Evolutionary conservation across 192 early-diverging fungal species (phyloP), one percentile per base, ranked within the genome.

Genomic region (Podila verticillata): DNA sequence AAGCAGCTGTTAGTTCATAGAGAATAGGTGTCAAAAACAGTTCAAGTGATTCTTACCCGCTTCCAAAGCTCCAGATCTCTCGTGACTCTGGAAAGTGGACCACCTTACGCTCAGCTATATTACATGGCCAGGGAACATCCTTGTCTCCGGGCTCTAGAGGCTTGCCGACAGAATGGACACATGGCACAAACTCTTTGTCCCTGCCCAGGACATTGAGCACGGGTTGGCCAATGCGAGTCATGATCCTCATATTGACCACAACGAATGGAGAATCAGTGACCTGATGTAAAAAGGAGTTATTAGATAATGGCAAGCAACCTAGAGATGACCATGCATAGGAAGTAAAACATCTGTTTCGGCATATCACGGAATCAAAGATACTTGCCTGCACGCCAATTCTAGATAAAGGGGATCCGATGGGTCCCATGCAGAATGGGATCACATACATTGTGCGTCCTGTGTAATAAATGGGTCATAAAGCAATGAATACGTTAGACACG

Each of bases 1-100:
- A 12, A 39, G 36, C 2, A 39, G 36, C 2, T 39, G 36, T 44
- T 44, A 44, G 15, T 44, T n/a, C n/a, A 44, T 17, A 54, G 5
- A 54, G 22, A 1, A 17, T 26, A n/a, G 2, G 4, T 48, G 5
- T 54, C n/a, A 29, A 5, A 0, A 57, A 64, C 26, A 28, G 6
- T 35, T 49, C 47, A 20, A 19, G 4, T 17, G 4, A 29, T 54
- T 7, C 60, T 22, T 72, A 79, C 75, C 77, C 77, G 34, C 70
- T 72, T 7, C 77, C 77, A 65, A 80, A 80, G 19, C 77, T 80
- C 77, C 77, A 80, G 49, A 80, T 80, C 35, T 80, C 77, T 56
- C 77, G 77, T 39, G 77, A 80, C 32, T 80, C 77, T 34, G 77
- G 77, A 61, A 80, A 80, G 32, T 80, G 77, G 20, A 80, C 77